Conservation (phyloP, 177 flowering plant genomes). For the Telopea speciosissima region DNA sequence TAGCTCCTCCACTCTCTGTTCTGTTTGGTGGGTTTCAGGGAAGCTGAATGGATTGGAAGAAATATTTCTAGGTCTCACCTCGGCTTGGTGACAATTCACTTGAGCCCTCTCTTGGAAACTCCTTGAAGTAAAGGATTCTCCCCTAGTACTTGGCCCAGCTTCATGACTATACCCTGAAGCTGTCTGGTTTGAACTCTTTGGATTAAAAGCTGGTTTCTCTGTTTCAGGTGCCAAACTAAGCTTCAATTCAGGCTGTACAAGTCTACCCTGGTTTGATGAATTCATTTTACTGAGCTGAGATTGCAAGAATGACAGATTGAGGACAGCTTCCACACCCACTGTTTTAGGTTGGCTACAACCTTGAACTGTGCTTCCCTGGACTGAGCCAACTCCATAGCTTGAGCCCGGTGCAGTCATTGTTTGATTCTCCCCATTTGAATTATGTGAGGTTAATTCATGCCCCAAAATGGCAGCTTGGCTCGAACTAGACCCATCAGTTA, state of each 20-base stretch:
- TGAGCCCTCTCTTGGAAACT: too few species aligned
- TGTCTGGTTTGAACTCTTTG: slow-evolving; percentile 7
- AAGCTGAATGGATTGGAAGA: too few species aligned
- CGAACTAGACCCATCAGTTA: not conserved
- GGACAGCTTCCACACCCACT: slow-evolving; percentile 1
- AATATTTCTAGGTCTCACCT: too few species aligned
- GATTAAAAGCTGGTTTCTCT: slow-evolving; percentile 2
- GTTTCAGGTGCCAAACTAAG: not conserved
- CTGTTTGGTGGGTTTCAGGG: not conserved
- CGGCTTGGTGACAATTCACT: too few species aligned
- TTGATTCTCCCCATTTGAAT: slow-evolving; percentile 6
- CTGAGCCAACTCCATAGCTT: not conserved
- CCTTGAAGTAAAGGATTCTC: not conserved
- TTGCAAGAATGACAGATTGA: slow-evolving; percentile 14
- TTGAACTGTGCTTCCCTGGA: not conserved
- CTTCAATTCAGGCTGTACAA: slow-evolving; percentile 5
- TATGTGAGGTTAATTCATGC: too few species aligned
- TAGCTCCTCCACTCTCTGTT: not conserved
- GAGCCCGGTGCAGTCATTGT: not conserved
- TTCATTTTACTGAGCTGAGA: slow-evolving; percentile 3
- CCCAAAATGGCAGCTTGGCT: slow-evolving; percentile 10
- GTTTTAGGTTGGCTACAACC: not conserved
- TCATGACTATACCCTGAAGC: not conserved
- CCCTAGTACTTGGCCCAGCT: not conserved
- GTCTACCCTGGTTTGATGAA: not conserved